Evolutionary conservation across 768 basidiomycete genomes (phyloP).

Genomic region (Crepidotus variabilis): DNA sequence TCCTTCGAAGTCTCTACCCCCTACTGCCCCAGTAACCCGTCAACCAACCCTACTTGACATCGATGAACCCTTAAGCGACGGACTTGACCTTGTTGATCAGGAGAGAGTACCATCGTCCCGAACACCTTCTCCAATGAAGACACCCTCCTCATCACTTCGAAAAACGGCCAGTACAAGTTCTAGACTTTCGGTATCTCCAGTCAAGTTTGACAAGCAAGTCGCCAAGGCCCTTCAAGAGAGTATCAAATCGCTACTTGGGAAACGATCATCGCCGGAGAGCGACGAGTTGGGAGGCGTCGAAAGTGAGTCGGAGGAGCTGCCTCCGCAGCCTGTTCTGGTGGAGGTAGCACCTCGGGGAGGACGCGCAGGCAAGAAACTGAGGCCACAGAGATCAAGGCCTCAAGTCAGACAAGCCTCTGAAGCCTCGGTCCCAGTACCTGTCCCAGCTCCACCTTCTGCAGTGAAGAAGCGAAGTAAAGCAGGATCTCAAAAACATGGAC

Average conservation of each 20-base stretch:
- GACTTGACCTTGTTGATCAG: no score
- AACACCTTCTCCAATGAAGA: no score
- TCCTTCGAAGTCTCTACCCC: no score
- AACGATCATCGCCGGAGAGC: constrained; percentile 48
- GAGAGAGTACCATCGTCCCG: no score
- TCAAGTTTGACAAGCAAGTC: constrained; percentile 42
- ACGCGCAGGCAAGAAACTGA: constrained; percentile 31
- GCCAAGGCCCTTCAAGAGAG: constrained; percentile 66
- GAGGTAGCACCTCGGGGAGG: no score
- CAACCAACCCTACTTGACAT: no score
- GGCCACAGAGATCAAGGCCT: constrained; percentile 33
- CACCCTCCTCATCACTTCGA: no score
- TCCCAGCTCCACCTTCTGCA: neutral
- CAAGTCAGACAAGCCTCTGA: constrained; percentile 35
- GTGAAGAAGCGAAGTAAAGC: neutral
- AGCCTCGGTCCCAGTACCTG: neutral
- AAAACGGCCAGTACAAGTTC: constrained; percentile 5
- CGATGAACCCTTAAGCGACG: no score
- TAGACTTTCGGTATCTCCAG: constrained; percentile 32
- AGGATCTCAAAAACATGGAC: no score
- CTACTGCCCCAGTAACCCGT: no score
- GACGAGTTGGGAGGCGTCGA: constrained; percentile 21
- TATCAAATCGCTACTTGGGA: constrained; percentile 66
- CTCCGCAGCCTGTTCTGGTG: no score
- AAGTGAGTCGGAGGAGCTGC: constrained; percentile 8